Conservation (phyloP, 257 asterid species). For the Nicotiana obtusifolia region DNA sequence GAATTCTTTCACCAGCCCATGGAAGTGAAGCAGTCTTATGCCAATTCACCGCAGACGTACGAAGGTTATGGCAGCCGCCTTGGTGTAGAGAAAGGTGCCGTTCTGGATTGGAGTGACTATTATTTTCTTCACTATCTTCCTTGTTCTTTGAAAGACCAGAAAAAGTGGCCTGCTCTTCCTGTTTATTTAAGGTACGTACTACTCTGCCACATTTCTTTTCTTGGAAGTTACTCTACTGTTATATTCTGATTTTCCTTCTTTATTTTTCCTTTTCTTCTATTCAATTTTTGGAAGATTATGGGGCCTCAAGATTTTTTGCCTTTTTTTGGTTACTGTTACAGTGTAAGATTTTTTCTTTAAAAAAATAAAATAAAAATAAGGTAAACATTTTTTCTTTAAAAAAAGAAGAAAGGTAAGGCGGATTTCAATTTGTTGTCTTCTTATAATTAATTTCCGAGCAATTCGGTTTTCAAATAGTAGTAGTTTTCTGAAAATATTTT, state of each 20-base stretch:
- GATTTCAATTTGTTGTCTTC: background rate
- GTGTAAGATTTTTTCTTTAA: too few species aligned
- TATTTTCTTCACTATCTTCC: constrained; percentile 73
- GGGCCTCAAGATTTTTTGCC: background rate
- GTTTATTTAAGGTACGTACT: constrained; percentile 37
- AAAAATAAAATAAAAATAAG: too few species aligned
- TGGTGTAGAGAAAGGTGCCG: constrained; percentile 72
- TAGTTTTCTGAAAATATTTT: background rate
- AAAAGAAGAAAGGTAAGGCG: too few species aligned
- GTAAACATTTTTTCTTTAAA: too few species aligned
- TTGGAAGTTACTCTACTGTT: background rate
- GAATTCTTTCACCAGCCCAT: constrained; percentile 61
- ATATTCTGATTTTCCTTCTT: background rate
- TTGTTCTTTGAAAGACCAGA: constrained; percentile 45
- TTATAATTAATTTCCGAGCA: background rate
- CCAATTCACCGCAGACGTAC: constrained; percentile 65
- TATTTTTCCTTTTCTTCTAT: too few species aligned
- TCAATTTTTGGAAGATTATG: background rate
- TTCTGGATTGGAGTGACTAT: constrained; percentile 90
- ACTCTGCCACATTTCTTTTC: background rate
- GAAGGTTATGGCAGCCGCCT: constrained; percentile 89
- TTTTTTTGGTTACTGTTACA: background rate
- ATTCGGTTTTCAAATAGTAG: background rate
- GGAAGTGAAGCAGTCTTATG: constrained; percentile 52
- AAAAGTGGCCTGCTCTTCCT: constrained; percentile 80